Base-by-base conservation (phyloP, 2,329 filamentous ascomycete species). In the Claviceps sp. region DNA sequence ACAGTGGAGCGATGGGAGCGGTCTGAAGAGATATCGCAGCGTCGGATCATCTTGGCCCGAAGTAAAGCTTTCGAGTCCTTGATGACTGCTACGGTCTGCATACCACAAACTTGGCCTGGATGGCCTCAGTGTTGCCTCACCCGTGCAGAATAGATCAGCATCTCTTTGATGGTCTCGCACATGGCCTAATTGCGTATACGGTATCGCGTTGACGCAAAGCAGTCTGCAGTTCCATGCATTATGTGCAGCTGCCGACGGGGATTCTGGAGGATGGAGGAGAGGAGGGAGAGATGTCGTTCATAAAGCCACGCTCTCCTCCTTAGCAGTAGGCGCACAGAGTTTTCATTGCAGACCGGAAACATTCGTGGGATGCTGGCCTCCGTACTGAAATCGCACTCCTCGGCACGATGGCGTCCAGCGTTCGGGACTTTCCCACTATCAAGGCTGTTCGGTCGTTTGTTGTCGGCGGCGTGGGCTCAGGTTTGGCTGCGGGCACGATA, bases 361-460 rank as follows among this genome's bases (percentile, higher is more conserved):
- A 1, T 30, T 30, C 8, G 3, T 30, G 8, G 8, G 8, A 30
- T 30, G 11, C 26, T 16, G n/a, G 20, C 14, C 24, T 45, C 6
- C 24, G 22, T 30, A 7, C 43, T 30, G n/a, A 4, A 30, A 45
- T 26, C 5, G 6, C 42, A 18, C 22, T 24, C 14, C 24, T 45
- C 30, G 14, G 9, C 20, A 20, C 46, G 11, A 49, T 49, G 51
- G 51, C 50, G 20, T 50, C 51, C 5, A 13, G 40, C 44, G 75
- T 75, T 54, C 72, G 69, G 57, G 63, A 74, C 7, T 89, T 89
- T 59, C 86, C 86, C 47, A 85, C 76, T 52, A 88, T 91, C 72
- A 87, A 86, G 70, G 77, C 81, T 63, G 71, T 91, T 55, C 75
- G 82, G 61, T 87, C 85, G 38, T 89, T 79, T 62, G 74, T 90